Conservation (phyloP, 805 yeast species). For the Kodamaea restingae region DNA sequence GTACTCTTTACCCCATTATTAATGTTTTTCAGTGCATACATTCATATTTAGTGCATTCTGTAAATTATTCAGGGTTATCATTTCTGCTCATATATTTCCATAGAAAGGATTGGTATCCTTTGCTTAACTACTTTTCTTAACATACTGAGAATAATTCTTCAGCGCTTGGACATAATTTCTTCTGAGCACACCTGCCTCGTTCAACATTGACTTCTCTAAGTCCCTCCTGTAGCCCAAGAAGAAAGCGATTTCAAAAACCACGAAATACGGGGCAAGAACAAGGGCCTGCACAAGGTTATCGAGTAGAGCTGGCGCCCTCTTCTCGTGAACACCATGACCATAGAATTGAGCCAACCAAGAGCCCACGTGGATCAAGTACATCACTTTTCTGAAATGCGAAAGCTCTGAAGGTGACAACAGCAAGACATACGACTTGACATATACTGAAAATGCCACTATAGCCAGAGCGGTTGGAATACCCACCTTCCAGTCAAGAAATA, state of each 20-base stretch:
- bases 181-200: conserved; percentile 38
- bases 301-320: conserved; percentile 78
- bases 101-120: too few relatives aligned
- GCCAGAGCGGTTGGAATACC: conserved; percentile 30
- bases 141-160: too few relatives aligned
- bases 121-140: background rate
- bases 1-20: too few relatives aligned
- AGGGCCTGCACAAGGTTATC: conserved; percentile 83
- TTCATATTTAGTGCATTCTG: too few relatives aligned
- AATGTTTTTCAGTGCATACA: too few relatives aligned
- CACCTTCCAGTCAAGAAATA: conserved; percentile 46
- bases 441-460: conserved; percentile 21
- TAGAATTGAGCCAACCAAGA: conserved; percentile 83
- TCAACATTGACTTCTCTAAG: conserved; percentile 48
- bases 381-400: background rate
- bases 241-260: conserved; percentile 71
- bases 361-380: conserved; percentile 36
- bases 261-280: conserved; percentile 89
- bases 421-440: conserved; percentile 13
- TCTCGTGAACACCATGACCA: conserved; percentile 83
- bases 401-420: conserved; percentile 1
- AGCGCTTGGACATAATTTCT: conserved; percentile 20
- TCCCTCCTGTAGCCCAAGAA: conserved; percentile 57
- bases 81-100: too few relatives aligned
- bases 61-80: too few relatives aligned